Percentiles rank a stretch among this genome's conserved stretches.
phyloP scores from a whole-genome alignment of 495 filamentous ascomycete genomes.

The Hypoxylon perforatum region DNA sequence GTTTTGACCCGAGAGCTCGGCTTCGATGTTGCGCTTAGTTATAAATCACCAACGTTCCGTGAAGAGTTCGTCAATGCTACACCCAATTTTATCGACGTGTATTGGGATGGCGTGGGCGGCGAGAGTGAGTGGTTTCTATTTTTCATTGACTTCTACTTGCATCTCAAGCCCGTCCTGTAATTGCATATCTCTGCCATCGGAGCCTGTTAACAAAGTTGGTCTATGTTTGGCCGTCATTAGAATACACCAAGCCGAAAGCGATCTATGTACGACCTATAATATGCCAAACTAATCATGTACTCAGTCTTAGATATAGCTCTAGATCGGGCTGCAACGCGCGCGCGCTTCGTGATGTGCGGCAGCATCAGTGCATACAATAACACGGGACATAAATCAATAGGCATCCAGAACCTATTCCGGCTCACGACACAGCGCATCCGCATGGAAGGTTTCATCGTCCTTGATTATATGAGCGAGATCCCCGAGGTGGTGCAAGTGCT shows the following conservation, averaged over 20 bases:
- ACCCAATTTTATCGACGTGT: conserved; percentile 71
- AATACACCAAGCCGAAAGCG: too few species aligned
- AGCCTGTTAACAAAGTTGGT: too few species aligned
- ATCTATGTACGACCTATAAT: too few species aligned
- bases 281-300: conserved; percentile 48
- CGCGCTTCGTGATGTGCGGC: conserved; percentile 73
- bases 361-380: conserved; percentile 58
- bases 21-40: conserved; percentile 75
- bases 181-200: too few species aligned
- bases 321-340: conserved; percentile 60
- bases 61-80: conserved; percentile 68
- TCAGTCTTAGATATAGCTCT: conserved; percentile 69
- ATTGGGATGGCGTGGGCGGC: conserved; percentile 70
- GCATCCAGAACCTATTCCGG: conserved; percentile 44
- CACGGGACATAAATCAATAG: conserved; percentile 42
- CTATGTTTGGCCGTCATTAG: too few species aligned
- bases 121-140: conserved; percentile 42
- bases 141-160: background rate
- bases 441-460: conserved; percentile 72
- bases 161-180: background rate
- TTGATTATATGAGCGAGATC: conserved; percentile 60
- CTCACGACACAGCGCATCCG: conserved; percentile 54
- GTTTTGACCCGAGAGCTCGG: conserved; percentile 71
- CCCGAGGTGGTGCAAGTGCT: conserved; percentile 57
- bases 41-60: conserved; percentile 68